Evolutionary conservation across 768 basidiomycete species (phyloP).

Genomic region (Tulasnella sp.): DNA sequence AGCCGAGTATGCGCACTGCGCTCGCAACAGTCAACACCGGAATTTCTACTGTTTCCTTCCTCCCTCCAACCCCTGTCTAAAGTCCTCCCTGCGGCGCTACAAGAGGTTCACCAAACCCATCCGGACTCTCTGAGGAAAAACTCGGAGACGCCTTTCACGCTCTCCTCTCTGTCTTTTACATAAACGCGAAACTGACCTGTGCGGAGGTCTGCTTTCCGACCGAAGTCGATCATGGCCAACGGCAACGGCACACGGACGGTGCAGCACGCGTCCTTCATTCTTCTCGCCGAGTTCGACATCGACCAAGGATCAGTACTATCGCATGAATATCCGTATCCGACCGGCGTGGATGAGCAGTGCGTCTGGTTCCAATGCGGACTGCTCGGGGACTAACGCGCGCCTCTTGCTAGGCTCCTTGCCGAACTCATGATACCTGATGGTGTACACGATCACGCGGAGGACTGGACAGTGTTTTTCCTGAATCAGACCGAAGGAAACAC

Average conservation of each 20-base stretch:
- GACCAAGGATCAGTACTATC: constrained; percentile 85
- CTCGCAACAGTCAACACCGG: background rate
- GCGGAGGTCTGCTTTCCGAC: background rate
- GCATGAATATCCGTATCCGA: constrained; percentile 90
- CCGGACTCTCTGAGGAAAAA: background rate
- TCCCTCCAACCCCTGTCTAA: background rate
- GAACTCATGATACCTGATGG: constrained; percentile 99
- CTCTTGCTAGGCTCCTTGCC: constrained; percentile 61
- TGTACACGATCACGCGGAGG: constrained; percentile 85
- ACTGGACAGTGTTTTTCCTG: constrained; percentile 98
- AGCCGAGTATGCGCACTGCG: background rate
- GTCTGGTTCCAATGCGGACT: constrained; percentile 19
- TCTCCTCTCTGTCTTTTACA: background rate
- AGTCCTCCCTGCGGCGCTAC: background rate
- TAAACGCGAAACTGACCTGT: background rate
- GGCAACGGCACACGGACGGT: constrained; percentile 16
- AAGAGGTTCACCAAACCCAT: background rate
- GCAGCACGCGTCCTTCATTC: constrained; percentile 58
- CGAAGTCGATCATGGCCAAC: background rate
- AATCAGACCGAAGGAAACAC: constrained; percentile 88
- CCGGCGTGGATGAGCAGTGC: constrained; percentile 91
- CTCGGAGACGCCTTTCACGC: background rate
- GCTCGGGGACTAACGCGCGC: constrained; percentile 14
- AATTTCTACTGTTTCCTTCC: background rate
- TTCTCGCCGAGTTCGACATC: constrained; percentile 99